Evolutionary conservation across 768 basidiomycete genomes (phyloP), one percentile per base, ranked within the genome.

Genomic region (Lepiota subincarnata): DNA sequence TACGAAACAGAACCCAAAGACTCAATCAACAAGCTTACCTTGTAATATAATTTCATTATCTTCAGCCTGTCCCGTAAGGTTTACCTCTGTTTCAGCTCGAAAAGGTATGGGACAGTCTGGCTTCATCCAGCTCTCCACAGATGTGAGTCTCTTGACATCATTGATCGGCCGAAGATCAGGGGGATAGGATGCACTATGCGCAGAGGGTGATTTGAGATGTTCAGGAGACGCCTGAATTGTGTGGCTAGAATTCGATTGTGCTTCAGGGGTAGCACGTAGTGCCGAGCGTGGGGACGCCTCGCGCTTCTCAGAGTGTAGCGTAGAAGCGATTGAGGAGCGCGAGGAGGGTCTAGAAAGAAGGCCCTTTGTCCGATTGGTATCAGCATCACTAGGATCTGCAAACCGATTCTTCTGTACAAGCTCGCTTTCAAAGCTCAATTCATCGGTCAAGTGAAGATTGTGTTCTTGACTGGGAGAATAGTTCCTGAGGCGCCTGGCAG

Each of bases 281-380:
- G 55, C 57, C 4, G 50, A 47, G 37, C 53, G 60, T 1, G 59
- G 55, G 19, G 49, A 45, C 36, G 67, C 61, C 41, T 68, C 65
- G 52, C 62, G 66, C 60, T 64, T 66, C 55, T 73, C 70, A 57
- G 79, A 80, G 48, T 64, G 68, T 38, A 70, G 71, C 22, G 76
- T 72, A 49, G 83, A 84, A n/a, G 76, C 78, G 58, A 78, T 77
- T 40, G 80, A 81, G 12, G 82, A 83, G 44, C 77, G 77, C 56
- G 82, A 83, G 35, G 69, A 67, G 37, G 79, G 78, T 59, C 78
- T 72, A 47, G 75, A 74, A 61, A 68, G 68, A 12, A 22, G 40
- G 34, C 41, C 50, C 50, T 38, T 45, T 34, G 26, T 11, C 49
- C 24, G 43, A 10, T 49, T 50, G 24, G 39, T 61, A 55, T 8